These are phyloP conservation scores for Skeletonema menzelii DNA, from an alignment of 108 stramenopile genomes.

Conservation along the genomic window DNA sequence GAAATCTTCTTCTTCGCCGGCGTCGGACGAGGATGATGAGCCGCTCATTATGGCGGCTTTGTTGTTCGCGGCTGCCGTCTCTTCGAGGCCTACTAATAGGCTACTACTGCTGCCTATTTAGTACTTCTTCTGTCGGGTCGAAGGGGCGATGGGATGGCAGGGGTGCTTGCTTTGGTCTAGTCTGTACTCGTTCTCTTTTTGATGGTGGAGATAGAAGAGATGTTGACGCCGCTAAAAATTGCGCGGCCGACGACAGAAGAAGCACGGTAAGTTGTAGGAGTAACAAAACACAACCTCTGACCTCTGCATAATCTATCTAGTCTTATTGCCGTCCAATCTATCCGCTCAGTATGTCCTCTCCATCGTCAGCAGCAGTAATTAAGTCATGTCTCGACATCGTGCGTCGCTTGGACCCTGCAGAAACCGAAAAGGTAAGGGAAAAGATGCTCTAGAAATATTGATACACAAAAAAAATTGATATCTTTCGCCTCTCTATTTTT, in stretches of 20 bases:
- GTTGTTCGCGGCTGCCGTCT: not conserved
- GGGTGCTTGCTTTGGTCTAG: too few species aligned
- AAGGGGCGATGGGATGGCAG: too few species aligned
- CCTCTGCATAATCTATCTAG: too few species aligned
- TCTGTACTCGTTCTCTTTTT: too few species aligned
- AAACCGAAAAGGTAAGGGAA: not conserved
- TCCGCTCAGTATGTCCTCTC: not conserved
- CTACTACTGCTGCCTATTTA: not conserved
- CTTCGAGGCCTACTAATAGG: not conserved
- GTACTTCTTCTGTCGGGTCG: too few species aligned
- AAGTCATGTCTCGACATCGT: constrained; percentile 1
- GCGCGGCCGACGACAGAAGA: too few species aligned
- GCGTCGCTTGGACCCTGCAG: not conserved
- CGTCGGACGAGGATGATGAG: not conserved
- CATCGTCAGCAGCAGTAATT: not conserved
- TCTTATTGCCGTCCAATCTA: not conserved
- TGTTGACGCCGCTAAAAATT: too few species aligned
- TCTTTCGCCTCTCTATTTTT: too few species aligned
- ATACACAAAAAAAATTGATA: not conserved
- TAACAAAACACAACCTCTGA: too few species aligned
- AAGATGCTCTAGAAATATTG: not conserved
- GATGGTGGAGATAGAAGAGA: too few species aligned
- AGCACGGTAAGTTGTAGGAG: too few species aligned
- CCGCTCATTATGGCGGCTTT: not conserved
- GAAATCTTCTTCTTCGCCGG: not conserved